phyloP scores from a whole-genome alignment of 73 alveolate species.

The Tetrahymena elliotti region DNA sequence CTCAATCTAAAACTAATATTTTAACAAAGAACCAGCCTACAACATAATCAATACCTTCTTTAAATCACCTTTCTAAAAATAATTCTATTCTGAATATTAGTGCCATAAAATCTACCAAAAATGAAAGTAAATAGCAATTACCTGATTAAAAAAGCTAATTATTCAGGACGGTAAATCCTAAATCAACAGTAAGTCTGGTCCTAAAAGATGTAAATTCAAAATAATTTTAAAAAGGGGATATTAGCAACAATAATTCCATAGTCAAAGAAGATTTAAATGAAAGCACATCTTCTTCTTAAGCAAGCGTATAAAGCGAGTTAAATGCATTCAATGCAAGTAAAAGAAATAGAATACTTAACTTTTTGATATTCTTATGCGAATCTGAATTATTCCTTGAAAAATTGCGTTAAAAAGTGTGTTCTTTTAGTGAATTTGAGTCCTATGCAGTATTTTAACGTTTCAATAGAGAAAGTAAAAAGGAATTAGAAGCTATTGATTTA shows the following conservation, averaged over 20 bases:
- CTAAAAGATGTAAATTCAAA: neutral
- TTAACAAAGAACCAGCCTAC: neutral
- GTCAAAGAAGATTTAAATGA: neutral
- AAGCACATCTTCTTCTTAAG: neutral
- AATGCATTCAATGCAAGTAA: neutral
- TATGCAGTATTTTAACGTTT: neutral
- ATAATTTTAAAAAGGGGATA: neutral
- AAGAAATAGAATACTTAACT: neutral
- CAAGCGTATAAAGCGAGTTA: neutral
- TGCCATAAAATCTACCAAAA: neutral
- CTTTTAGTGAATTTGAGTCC: neutral
- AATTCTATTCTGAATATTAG: neutral
- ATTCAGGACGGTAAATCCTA: neutral
- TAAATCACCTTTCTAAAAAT: neutral
- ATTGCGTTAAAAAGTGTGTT: neutral
- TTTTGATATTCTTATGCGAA: neutral
- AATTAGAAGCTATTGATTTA: neutral
- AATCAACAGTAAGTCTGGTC: neutral
- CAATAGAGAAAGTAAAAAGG: neutral
- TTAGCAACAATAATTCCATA: neutral
- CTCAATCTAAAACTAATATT: neutral
- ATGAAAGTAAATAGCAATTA: neutral
- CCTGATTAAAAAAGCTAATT: neutral
- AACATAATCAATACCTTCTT: neutral
- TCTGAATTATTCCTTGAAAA: neutral